phyloP scores from a whole-genome alignment of 257 asterid genomes.

The Solanum pinnatisectum region DNA sequence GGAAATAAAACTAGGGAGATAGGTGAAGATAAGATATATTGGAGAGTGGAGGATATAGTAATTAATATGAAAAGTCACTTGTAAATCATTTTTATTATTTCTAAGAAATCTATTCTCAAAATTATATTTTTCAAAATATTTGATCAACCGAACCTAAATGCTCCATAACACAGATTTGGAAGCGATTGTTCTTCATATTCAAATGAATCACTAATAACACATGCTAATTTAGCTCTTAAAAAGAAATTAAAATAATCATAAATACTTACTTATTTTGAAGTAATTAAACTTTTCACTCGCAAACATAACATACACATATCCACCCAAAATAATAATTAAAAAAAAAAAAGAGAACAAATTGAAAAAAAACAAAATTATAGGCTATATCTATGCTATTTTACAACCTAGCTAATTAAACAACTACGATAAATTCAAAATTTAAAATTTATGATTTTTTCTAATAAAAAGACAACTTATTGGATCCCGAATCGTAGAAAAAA shows the following conservation, averaged over 20 bases:
- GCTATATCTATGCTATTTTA: neutral
- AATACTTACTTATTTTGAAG: neutral
- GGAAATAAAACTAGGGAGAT: too few relatives aligned
- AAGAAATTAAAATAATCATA: neutral
- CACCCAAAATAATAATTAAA: neutral
- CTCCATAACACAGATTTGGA: neutral
- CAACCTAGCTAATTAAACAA: neutral
- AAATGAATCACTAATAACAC: neutral
- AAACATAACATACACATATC: neutral
- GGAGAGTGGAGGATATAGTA: neutral
- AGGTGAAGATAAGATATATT: too few relatives aligned
- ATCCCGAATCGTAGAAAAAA: neutral
- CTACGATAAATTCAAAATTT: accelerated
- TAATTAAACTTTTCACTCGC: neutral
- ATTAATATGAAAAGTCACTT: too few relatives aligned
- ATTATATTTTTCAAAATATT: too few relatives aligned
- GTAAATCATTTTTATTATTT: too few relatives aligned
- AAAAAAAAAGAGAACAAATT: neutral
- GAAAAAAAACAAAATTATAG: neutral
- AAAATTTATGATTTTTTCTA: neutral
- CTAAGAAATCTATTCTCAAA: neutral
- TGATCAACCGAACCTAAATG: neutral
- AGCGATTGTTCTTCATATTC: neutral
- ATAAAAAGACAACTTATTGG: neutral
- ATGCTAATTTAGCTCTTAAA: neutral